phyloP scores from a whole-genome alignment of 371 early-diverging fungal genomes.

The Syncephalastrum contaminatum region DNA sequence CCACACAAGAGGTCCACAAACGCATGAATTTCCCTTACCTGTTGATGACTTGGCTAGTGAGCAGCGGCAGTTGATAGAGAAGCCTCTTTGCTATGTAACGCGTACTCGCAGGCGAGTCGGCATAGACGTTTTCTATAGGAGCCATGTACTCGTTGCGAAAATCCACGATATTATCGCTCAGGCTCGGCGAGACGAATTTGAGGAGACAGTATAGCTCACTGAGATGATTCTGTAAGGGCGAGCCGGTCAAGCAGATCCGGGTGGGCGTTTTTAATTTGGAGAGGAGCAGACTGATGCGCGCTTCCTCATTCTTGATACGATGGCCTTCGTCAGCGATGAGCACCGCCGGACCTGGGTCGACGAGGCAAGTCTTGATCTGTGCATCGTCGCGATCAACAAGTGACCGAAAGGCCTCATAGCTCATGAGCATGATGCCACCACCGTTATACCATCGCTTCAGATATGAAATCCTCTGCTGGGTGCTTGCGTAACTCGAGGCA shows the following conservation, averaged over 20 bases:
- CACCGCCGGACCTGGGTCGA: constrained; percentile 66
- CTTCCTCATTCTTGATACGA: constrained; percentile 67
- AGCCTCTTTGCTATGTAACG: constrained; percentile 26
- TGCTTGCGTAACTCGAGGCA: neutral
- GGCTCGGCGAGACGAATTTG: constrained; percentile 65
- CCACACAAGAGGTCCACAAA: neutral
- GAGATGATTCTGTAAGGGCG: constrained; percentile 87
- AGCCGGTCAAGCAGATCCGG: constrained; percentile 84
- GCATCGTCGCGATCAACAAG: constrained; percentile 23
- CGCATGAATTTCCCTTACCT: constrained; percentile 11
- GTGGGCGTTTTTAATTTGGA: constrained; percentile 51
- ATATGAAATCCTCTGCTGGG: constrained; percentile 6
- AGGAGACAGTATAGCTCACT: constrained; percentile 70
- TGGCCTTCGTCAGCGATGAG: constrained; percentile 89
- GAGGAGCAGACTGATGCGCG: constrained; percentile 41
- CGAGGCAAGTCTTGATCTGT: constrained; percentile 29
- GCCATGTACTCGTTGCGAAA: constrained; percentile 62
- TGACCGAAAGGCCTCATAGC: constrained; percentile 60
- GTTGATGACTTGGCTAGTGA: constrained; percentile 16
- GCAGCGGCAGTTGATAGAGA: constrained; percentile 17
- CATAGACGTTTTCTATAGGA: constrained; percentile 66
- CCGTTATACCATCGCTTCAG: constrained; percentile 53
- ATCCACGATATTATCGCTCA: constrained; percentile 50
- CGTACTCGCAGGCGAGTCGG: constrained; percentile 54
- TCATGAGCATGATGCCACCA: constrained; percentile 70